Percentiles rank a stretch among this genome's conserved stretches.
Evolutionary conservation across 2,329 filamentous ascomycete genomes (phyloP).

Genomic region (Fusarium dlaminii): DNA sequence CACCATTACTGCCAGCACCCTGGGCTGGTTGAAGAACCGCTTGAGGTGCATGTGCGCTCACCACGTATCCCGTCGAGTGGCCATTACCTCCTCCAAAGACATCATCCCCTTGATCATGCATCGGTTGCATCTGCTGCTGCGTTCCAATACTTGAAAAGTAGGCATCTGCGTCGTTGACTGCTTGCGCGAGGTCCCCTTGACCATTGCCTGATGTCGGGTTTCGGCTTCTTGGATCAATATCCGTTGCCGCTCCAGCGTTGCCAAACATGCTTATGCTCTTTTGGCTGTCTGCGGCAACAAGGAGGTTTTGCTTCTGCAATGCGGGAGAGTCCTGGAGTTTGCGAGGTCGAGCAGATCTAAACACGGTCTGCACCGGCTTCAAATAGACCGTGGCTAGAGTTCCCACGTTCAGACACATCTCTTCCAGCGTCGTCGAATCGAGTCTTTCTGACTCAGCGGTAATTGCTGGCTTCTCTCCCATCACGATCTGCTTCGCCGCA

Average conservation of each 20-base stretch:
- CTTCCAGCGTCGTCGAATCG: constrained; percentile 89
- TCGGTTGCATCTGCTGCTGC: constrained; percentile 76
- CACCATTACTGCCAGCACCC: constrained; percentile 72
- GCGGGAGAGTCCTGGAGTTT: constrained; percentile 85
- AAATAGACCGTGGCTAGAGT: constrained; percentile 97
- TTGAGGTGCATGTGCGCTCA: constrained; percentile 84
- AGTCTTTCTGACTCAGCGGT: constrained; percentile 96
- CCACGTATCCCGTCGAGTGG: constrained; percentile 70
- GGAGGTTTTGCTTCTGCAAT: constrained; percentile 76
- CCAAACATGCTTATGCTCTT: constrained; percentile 70
- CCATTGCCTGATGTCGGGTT: constrained; percentile 40
- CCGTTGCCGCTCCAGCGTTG: constrained; percentile 59
- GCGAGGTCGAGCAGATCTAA: constrained; percentile 85
- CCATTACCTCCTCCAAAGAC: constrained; percentile 68
- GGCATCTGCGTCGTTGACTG: constrained; percentile 85
- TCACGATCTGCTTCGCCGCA: constrained; percentile 86
- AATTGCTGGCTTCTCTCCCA: constrained; percentile 97
- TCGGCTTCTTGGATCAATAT: constrained; percentile 57
- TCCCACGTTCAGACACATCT: constrained; percentile 96
- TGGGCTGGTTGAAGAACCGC: constrained; percentile 76
- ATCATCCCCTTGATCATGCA: constrained; percentile 71
- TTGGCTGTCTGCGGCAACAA: constrained; percentile 62
- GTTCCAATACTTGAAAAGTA: constrained; percentile 86
- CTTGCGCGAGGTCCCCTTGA: constrained; percentile 68
- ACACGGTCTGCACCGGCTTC: constrained; percentile 97